A percentile compares a stretch with the other conserved stretches of the same genome.
Conservation (phyloP, 2,329 filamentous ascomycete genomes). For the Grosmannia huntii region DNA sequence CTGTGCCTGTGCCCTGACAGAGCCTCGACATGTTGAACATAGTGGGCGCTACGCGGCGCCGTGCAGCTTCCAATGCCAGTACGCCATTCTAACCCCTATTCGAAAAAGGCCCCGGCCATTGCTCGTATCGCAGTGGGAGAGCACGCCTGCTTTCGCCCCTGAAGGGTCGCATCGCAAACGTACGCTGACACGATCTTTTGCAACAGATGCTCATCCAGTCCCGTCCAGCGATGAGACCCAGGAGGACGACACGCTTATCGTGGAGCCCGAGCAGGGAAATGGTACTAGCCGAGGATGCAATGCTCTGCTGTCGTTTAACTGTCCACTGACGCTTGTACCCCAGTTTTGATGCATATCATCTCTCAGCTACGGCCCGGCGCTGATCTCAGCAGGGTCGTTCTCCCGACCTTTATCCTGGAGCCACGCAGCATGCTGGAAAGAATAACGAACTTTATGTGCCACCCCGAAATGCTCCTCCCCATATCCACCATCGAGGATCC, state of each 20-base stretch:
- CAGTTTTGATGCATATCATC: constrained; percentile 94
- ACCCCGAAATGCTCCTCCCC: constrained; percentile 85
- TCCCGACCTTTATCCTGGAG: constrained; percentile 96
- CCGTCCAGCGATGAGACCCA: constrained; percentile 42
- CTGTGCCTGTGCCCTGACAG: neutral
- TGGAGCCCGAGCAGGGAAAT: constrained; percentile 90
- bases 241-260: constrained; percentile 65
- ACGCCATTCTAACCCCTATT: constrained; percentile 12
- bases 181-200: neutral
- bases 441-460: constrained; percentile 99
- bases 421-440: constrained; percentile 95
- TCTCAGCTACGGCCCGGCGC: constrained; percentile 91
- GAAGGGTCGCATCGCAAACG: too few species aligned
- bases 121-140: too few species aligned
- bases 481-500: constrained; percentile 85
- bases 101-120: neutral
- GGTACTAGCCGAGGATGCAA: constrained; percentile 44
- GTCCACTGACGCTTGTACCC: neutral
- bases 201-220: constrained; percentile 20
- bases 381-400: constrained; percentile 83
- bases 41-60: constrained; percentile 14
- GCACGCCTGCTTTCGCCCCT: too few species aligned
- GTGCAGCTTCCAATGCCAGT: constrained; percentile 23
- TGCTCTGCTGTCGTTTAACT: neutral
- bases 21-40: constrained; percentile 8